Evolutionary conservation across 352 stramenopile genomes (phyloP), one percentile per base, ranked within the genome.

Genomic region (Globisporangium barbulae): DNA sequence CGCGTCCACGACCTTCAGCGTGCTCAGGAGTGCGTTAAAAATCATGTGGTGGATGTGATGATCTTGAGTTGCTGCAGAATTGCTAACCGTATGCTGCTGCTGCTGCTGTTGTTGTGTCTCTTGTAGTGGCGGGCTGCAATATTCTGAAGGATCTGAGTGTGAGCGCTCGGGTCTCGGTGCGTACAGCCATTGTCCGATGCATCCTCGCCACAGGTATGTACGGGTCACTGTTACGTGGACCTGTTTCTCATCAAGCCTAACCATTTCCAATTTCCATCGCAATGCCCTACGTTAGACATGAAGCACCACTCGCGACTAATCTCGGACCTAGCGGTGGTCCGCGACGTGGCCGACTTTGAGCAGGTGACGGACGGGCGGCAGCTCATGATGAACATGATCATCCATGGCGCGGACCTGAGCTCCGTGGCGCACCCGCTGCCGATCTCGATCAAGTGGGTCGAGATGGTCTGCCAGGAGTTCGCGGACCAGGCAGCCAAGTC

Each of bases 351-450:
- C 1, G 77, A 83, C 33, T 89, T 92, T 42, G 70, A 88, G 52
- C 79, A 71, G 22, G 75, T 87, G 15, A 78, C 81, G 0, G 78
- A 91, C 53, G 80, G 79, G 4, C 78, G 81, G 9, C 83, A 93
- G 58, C 71, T 91, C 21, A 78, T 91, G 79, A 72, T 91, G 48
- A 92, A 85, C 67, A 89, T 92, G 80, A 76, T 97, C 63, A 83
- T 97, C 44, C 87, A 97, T 64, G 71, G 81, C 17, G 71, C 82
- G 0, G 88, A 97, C 58, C 60, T 97, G 21, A 71, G 72, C 44
- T 91, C 85, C 21, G 70, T 89, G 5, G 86, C 75, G 25, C 67
- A 69, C 19, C 82, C 82, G 1, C 61, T 88, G 0, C 52, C 53
- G 1, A 73, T 90, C 31, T 63, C 73, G 9, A 68, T 86, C 25